Evolutionary conservation across 129 eudicot genomes (phyloP).

Genomic region (Centaurea solstitialis): DNA sequence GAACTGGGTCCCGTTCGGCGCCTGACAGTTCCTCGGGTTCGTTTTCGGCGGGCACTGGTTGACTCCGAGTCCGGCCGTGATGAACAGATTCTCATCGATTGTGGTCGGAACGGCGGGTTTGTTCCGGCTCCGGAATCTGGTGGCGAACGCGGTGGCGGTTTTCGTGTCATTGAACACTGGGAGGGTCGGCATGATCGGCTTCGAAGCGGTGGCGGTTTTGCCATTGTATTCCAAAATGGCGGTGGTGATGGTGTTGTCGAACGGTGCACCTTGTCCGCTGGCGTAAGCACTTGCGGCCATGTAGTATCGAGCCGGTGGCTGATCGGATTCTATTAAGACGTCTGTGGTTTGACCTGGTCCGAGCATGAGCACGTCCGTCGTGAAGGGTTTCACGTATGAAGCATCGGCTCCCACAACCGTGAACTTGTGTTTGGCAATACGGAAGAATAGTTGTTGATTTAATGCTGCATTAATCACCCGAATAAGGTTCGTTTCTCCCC

Average conservation of each 20-base stretch:
- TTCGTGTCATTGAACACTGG: conserved; percentile 85
- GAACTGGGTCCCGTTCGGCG: conserved; percentile 90
- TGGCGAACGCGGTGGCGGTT: conserved; percentile 75
- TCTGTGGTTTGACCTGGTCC: conserved; percentile 99
- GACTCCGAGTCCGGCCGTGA: conserved; percentile 82
- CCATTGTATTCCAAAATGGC: conserved; percentile 77
- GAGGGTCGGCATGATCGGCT: conserved; percentile 61
- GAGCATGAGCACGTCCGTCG: conserved; percentile 76
- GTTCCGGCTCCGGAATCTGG: conserved; percentile 60
- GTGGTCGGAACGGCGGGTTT: conserved; percentile 55
- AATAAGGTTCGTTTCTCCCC: conserved; percentile 79
- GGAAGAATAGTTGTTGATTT: conserved; percentile 85
- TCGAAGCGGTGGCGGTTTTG: conserved; percentile 21
- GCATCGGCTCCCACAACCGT: conserved; percentile 96
- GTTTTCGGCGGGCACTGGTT: conserved; percentile 59
- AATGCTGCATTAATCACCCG: conserved; percentile 78
- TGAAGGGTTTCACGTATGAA: conserved; percentile 85
- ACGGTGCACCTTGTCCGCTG: conserved; percentile 80
- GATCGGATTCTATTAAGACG: conserved; percentile 73
- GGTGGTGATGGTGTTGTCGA: conserved; percentile 92
- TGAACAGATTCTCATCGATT: conserved; percentile 64
- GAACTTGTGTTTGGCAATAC: conserved; percentile 70
- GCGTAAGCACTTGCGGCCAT: conserved; percentile 87
- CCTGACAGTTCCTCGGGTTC: conserved; percentile 59
- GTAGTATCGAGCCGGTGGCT: conserved; percentile 80